Evolutionary conservation across 2,329 filamentous ascomycete species (phyloP).

Genomic region (Ciborinia camelliae): DNA sequence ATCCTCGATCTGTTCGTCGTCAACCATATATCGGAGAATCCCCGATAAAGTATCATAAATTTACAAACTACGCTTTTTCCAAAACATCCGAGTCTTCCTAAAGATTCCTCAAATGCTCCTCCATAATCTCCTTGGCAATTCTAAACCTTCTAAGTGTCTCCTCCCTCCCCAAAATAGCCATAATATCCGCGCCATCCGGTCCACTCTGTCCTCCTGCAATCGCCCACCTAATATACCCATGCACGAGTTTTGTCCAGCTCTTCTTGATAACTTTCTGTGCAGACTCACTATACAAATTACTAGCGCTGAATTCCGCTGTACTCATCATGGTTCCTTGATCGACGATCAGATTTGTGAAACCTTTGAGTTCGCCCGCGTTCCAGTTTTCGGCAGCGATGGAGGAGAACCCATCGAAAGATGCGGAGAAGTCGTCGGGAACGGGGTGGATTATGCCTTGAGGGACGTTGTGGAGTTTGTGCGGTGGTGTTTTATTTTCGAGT

Average conservation of each 20-base stretch:
- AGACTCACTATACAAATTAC: background rate
- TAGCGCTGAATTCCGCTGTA: slow-evolving; percentile 5
- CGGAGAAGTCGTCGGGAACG: slow-evolving; percentile 6
- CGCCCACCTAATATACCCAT: slow-evolving; percentile 56
- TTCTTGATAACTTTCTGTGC: slow-evolving; percentile 24
- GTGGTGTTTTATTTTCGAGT: slow-evolving; percentile 22
- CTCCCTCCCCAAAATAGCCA: slow-evolving; percentile 53
- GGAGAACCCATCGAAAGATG: slow-evolving; percentile 21
- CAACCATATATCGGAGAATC: background rate
- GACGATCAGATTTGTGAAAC: slow-evolving; percentile 6
- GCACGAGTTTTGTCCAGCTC: slow-evolving; percentile 45
- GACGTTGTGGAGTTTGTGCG: slow-evolving; percentile 26
- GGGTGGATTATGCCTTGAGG: slow-evolving; percentile 14
- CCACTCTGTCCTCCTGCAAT: slow-evolving; percentile 51
- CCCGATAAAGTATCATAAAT: background rate
- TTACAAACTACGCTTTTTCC: background rate
- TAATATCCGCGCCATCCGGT: slow-evolving; percentile 50
- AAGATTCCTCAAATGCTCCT: background rate
- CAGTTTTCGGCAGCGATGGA: slow-evolving; percentile 24
- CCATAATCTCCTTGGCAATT: slow-evolving; percentile 25
- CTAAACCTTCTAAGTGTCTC: slow-evolving; percentile 45
- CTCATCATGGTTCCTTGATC: slow-evolving; percentile 13
- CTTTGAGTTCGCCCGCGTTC: slow-evolving; percentile 21
- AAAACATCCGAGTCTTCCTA: background rate
- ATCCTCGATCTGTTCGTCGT: background rate